These are phyloP conservation scores for Alternaria sp. DNA, from an alignment of 2,329 filamentous ascomycete genomes.

Conservation along the genomic window DNA sequence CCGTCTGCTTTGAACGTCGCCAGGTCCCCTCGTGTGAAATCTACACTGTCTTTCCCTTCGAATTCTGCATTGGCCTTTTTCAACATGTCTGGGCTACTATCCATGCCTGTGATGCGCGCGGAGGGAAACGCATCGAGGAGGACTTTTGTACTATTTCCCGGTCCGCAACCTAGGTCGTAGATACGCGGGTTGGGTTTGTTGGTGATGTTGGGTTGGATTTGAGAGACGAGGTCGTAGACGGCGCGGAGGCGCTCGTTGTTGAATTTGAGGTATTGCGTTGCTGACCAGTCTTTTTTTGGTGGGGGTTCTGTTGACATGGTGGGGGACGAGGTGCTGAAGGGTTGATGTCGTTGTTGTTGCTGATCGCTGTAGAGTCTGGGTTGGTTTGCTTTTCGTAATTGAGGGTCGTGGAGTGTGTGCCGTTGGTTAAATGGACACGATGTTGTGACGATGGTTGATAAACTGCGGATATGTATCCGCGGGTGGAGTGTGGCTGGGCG, in stretches of 20 bases:
- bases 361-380: not conserved
- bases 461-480: not conserved
- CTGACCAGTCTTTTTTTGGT: conserved; percentile 58
- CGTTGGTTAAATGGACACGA: not conserved
- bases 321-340: no score
- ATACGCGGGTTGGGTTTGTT: conserved; percentile 46
- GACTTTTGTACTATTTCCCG: conserved; percentile 63
- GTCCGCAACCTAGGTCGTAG: conserved; percentile 66
- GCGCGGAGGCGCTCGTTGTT: conserved; percentile 60
- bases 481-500: not conserved
- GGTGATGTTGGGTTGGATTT: conserved; percentile 48
- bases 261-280: conserved; percentile 64
- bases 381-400: not conserved
- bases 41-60: conserved; percentile 38
- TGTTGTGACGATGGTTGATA: not conserved
- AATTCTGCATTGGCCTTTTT: conserved; percentile 50
- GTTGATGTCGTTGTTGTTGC: not conserved
- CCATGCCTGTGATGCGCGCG: conserved; percentile 59
- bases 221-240: conserved; percentile 60
- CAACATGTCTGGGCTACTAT: conserved; percentile 64
- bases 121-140: conserved; percentile 57
- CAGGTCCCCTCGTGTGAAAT: conserved; percentile 58
- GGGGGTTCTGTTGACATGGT: not conserved
- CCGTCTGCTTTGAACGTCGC: conserved; percentile 45
- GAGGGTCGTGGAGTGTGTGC: not conserved